phyloP scores from a whole-genome alignment of 257 asterid species.

The Thymus quinquecostatus region DNA sequence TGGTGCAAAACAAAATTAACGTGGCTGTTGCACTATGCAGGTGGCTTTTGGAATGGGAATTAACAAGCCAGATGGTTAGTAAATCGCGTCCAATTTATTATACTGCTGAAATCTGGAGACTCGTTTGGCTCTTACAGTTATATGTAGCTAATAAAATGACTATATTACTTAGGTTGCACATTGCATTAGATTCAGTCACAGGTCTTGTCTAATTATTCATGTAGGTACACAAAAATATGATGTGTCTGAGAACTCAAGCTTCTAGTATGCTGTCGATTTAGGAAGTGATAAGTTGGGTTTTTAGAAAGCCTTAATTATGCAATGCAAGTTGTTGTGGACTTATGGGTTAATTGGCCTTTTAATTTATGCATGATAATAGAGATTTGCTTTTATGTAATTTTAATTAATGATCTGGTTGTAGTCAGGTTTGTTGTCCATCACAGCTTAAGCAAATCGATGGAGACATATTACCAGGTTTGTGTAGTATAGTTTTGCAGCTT shows the following conservation, averaged over 20 bases:
- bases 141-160: slow-evolving; percentile 11
- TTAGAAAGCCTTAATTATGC: slow-evolving; percentile 9
- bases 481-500: slow-evolving; percentile 25
- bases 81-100: slow-evolving; percentile 27
- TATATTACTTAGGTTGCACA: slow-evolving; percentile 5
- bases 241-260: slow-evolving; percentile 23
- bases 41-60: slow-evolving; percentile 99
- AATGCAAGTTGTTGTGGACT: slow-evolving; percentile 13
- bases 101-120: slow-evolving; percentile 20
- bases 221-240: slow-evolving; percentile 8
- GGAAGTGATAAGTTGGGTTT: slow-evolving; percentile 23
- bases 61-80: slow-evolving; percentile 98
- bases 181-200: slow-evolving; percentile 19
- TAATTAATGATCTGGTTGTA: slow-evolving; percentile 47
- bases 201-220: slow-evolving; percentile 9
- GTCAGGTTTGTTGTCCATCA: slow-evolving; percentile 99
- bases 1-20: slow-evolving; percentile 20
- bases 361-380: slow-evolving; percentile 5
- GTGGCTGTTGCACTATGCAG: slow-evolving; percentile 44
- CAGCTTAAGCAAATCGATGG: slow-evolving; percentile 99
- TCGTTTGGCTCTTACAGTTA: slow-evolving; percentile 4
- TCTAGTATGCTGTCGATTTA: slow-evolving; percentile 7
- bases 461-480: slow-evolving; percentile 95
- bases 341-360: slow-evolving; percentile 18
- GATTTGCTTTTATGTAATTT: slow-evolving; percentile 18